Base-by-base conservation (phyloP, 2,329 filamentous ascomycete genomes). In the Sporothrix euskadiensis region DNA sequence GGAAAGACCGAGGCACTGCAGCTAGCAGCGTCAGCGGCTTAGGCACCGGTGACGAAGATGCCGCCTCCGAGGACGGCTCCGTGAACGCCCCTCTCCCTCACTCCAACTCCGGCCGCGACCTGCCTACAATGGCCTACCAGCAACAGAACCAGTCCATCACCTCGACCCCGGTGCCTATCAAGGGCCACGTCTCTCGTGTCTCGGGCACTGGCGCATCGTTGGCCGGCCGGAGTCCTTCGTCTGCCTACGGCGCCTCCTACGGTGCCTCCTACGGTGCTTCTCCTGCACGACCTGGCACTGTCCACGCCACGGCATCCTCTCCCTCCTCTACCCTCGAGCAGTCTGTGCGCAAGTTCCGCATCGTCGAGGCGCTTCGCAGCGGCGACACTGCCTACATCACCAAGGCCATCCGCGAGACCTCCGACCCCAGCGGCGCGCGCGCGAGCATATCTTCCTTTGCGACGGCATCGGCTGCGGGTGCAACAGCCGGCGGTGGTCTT, bases 351-450 rank as follows among this genome's bases (percentile, higher is more conserved):
- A 94, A 97, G 77, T 99, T 99, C 82, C 91, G 94, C 77, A 89
- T 98, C 65, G 97, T 98, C 80, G 96, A 98, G 83, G 92, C 94
- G 57, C 85, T 99, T 76, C 89, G 95, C 76, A 96, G 89, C 80
- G 96, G 96, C 71, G 95, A 99, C 81, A 97, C 94, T 0, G 91
- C 91, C 16, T 93, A 92, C 52, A 98, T 99, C 78, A 93, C 93
- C 41, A 95, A 91, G 80, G 92, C 92, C 0, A 92, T 98, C 76
- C 88, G 91, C 74, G 92, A 94, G 74, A 88, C 87, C 56, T 82
- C 84, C n/a, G 68, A 68, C 52, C 84, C 88, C 71, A 82, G 82
- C 74, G 83, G 84, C 66, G 81, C 86, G 69, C 83, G 89, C 81
- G 83, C 82, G 77, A 91, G 86, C 85, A 86, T 86, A 74, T 88